Evolutionary conservation across 345 rosid species (phyloP), one percentile per base, ranked within the genome.

Genomic region (Eutrema japonicum): DNA sequence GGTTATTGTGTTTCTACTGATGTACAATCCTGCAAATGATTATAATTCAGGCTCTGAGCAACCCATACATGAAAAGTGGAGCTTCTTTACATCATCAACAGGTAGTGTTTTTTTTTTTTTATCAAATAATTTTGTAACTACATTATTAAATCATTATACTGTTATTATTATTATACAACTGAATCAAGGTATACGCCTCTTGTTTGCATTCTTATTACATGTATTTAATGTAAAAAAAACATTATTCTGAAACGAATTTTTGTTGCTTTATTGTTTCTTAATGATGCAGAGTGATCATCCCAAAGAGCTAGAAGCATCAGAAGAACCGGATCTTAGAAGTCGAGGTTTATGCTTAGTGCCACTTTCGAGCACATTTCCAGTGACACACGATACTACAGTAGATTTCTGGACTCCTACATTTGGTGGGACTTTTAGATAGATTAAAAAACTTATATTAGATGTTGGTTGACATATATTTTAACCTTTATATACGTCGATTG

Each of bases 331-430:
- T 82, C 91, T 96, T 35, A 83, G 96, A 79, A 89, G 97, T 75
- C 85, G 93, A 68, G 98, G 99, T 26, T 78, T 96, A 51, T 96
- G 99, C 66, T 79, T 96, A 32, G 98, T 96, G 4, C 97, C 99
- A 10, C 84, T 92, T 41, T 86, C 98, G 1, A 92, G 93, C 88
- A 92, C 91, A 14, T 92, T 84, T 74, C 98, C 96, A 12, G 87
- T 96, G 46, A 84, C 96, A 32, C 98, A 90, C 56, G 99, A 96
- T 79, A 70, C 87, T 5, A 64, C 89, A 8, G 91, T 86, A 16
- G 98, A 89, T 71, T 87, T 86, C 73, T 96, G 97, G 99, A 89
- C 84, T 81, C 97, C 99, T 26, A 92, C 99, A 80, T 92, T 87
- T 77, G 97, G 99, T 78, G 99, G 96, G 75, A 87, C 96, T 70